A percentile compares a stretch with the other conserved stretches of the same genome.
phyloP scores from a whole-genome alignment of 2,329 filamentous ascomycete species.

The Alternaria sp. region DNA sequence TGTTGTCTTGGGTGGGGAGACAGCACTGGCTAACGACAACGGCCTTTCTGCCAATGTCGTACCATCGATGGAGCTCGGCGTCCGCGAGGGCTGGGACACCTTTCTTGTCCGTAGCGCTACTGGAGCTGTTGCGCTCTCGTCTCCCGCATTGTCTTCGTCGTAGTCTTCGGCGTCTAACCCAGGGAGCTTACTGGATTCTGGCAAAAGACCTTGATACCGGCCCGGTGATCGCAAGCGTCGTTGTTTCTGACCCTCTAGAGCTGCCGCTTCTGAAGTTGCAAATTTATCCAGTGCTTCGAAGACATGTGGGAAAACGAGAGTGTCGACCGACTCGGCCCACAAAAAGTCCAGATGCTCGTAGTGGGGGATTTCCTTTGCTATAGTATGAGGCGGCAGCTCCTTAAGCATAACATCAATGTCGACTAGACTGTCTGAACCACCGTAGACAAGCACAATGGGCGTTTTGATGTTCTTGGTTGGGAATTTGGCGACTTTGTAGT shows the following conservation, averaged over 20 bases:
- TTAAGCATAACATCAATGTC: slow-evolving; percentile 93
- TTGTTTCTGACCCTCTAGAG: slow-evolving; percentile 25
- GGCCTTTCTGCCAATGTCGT: slow-evolving; percentile 12
- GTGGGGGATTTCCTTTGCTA: slow-evolving; percentile 85
- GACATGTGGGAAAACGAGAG: slow-evolving; percentile 88
- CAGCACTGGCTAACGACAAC: slow-evolving; percentile 11
- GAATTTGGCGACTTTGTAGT: slow-evolving; percentile 96
- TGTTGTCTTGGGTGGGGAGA: slow-evolving; percentile 16
- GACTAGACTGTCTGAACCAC: slow-evolving; percentile 90
- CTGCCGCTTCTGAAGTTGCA: slow-evolving; percentile 31
- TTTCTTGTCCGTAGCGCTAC: slow-evolving; percentile 28
- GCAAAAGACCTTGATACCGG: slow-evolving; percentile 38
- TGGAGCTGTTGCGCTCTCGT: slow-evolving; percentile 40
- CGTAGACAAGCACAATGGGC: slow-evolving; percentile 91
- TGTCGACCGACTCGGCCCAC: slow-evolving; percentile 87
- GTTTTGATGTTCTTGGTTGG: slow-evolving; percentile 97
- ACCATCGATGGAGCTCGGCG: slow-evolving; percentile 17
- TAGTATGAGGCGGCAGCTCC: slow-evolving; percentile 84
- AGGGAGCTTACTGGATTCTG: slow-evolving; percentile 31
- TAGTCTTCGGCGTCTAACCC: slow-evolving; percentile 34
- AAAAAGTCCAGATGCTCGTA: slow-evolving; percentile 98
- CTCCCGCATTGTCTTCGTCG: slow-evolving; percentile 31
- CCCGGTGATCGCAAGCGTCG: slow-evolving; percentile 41
- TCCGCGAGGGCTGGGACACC: slow-evolving; percentile 32
- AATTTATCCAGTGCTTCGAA: slow-evolving; percentile 85